Base-by-base conservation (phyloP, 371 early-diverging fungal genomes). In the Rhizomucor miehei region DNA sequence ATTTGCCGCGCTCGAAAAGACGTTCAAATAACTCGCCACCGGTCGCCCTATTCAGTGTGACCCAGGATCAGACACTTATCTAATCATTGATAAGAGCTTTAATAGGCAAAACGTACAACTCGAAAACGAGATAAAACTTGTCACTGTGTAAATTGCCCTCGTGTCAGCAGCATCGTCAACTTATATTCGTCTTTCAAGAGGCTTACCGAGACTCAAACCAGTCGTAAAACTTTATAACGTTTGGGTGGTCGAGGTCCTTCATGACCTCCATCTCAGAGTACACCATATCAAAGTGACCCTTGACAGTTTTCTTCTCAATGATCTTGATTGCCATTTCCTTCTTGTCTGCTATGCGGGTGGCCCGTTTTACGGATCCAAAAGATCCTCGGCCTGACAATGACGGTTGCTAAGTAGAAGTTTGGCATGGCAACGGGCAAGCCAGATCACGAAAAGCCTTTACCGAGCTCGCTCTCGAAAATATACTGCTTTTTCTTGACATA, bases 21-120 rank as follows among this genome's bases (percentile, higher is more conserved):
- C 89, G 80, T 36, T 94, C 90, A 72, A 97, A 95, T 41, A 97
- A 74, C 64, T 95, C 95, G 40, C 95, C 95, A 41, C 95, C 96
- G 34, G 85, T 83, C 21, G 85, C 89, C n/a, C 84, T 82, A 48
- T 19, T 29, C 12, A 52, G 29, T 19, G 44, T 37, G 48, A 25
- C 44, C 39, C 14, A n/a, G 35, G 29, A 29, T 29, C 8, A 29
- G 8, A 29, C 29, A 29, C 29, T 3, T n/a, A 8, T 29, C 29
- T 8, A 29, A 29, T 29, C 29, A 29, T 5, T 29, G 29, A 29
- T 29, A 29, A 3, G 29, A 29, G 29, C 8, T 29, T 29, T 29
- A 29, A 29, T 29, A 34, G 47, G 36, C 44, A 36, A 29, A 63
- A 72, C 29, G 61, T 79, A 80, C 83, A 95, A 73, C 59, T 94